A percentile compares a stretch with the other conserved stretches of the same genome.
These are phyloP conservation scores for Abrus precatorius DNA, from an alignment of 306 rosid genomes.

Conservation along the genomic window DNA sequence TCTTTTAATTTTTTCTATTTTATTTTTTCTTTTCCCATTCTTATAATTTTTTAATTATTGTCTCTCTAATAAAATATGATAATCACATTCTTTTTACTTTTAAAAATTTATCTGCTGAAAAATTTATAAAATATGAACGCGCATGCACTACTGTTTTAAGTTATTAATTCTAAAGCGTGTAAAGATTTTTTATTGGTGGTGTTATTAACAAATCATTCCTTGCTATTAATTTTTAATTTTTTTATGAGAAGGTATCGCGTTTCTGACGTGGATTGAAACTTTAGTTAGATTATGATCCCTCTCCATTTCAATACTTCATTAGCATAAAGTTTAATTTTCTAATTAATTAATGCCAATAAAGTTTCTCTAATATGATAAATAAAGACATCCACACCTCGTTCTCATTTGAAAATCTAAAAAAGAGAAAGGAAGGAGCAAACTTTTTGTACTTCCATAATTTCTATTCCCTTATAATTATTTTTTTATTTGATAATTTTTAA, in stretches of 20 bases:
- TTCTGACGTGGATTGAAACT: constrained; percentile 24
- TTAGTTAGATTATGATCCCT: neutral
- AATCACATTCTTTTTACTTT: neutral
- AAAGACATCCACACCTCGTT: too few relatives aligned
- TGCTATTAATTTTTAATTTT: neutral
- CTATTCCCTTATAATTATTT: too few relatives aligned
- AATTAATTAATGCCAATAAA: neutral
- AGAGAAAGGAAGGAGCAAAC: too few relatives aligned
- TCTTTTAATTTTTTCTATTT: neutral
- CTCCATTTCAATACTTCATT: neutral
- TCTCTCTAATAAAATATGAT: neutral
- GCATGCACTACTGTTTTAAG: constrained; percentile 19
- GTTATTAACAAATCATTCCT: neutral
- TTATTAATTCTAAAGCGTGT: neutral
- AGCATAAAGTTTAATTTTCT: neutral
- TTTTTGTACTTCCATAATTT: too few relatives aligned
- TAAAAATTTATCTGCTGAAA: neutral
- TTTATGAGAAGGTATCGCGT: neutral
- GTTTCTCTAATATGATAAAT: too few relatives aligned
- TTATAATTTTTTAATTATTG: neutral
- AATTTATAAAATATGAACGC: neutral
- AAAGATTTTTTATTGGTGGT: neutral
- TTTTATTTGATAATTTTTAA: too few relatives aligned
- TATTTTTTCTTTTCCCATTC: neutral
- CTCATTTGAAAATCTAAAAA: too few relatives aligned